Evolutionary conservation across 805 yeast species (phyloP), one percentile per base, ranked within the genome.

Genomic region (Helenozyma rhizophorensis): DNA sequence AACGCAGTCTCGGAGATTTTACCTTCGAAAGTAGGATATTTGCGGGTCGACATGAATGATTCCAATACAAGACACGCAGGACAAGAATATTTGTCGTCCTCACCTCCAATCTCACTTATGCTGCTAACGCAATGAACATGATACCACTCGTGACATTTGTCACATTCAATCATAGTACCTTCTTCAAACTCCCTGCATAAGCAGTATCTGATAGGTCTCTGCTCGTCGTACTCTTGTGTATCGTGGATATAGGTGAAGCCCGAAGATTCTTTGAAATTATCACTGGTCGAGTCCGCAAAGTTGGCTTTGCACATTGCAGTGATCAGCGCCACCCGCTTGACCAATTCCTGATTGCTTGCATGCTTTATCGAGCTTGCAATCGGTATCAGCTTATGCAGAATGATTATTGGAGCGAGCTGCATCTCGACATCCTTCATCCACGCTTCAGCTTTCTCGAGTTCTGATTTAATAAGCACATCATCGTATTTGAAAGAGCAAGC

Each of bases 91-190:
- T 34, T 36, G 14, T 43, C 50, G 14, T 43, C 40, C 9, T 45
- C 37, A 11, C 28, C 37, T n/a, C 42, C 37, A n/a, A 45, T 36
- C 2, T 31, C 25, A 12, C 42, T 30, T 26, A 40, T 33, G 3
- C 32, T 41, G 12, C 26, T 27, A 16, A 81, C 62, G 54, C 89
- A 82, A 11, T 55, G 56, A 28, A 72, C 68, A 50, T 82, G 89
- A 48, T 74, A 82, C 88, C 88, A 80, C 46, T 80, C 86, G 33
- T 70, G 64, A 53, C 90, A 83, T 12, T 53, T 56, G 41, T 80
- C 88, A 57, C 89, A 82, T 37, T 75, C 82, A 27, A 80, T 74
- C 84, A 80, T 80, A 0, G 73, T 68, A 6, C 53, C 83, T 72
- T 44, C 69, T 44, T 80, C 89, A 15, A 56, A 55, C 29, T 70